Evolutionary conservation across 2,329 filamentous ascomycete genomes (phyloP).

Genomic region (Colletotrichum tamarilloi): DNA sequence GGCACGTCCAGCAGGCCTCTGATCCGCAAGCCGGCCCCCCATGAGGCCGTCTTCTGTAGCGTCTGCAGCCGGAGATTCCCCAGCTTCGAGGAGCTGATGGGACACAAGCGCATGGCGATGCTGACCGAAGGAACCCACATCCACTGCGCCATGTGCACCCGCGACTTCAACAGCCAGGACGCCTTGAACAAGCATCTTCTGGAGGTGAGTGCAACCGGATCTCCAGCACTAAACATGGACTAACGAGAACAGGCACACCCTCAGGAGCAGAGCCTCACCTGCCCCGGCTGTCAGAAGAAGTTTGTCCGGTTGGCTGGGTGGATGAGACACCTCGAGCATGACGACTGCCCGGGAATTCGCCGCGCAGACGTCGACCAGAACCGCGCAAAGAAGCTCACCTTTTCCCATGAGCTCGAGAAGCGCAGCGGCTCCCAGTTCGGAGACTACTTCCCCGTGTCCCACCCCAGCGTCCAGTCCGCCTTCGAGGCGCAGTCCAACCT

Average conservation of each 20-base stretch:
- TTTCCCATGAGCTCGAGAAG: conserved; percentile 44
- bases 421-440: conserved; percentile 34
- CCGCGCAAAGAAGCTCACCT: conserved; percentile 51
- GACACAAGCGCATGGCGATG: conserved; percentile 44
- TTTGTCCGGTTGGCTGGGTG: conserved; percentile 52
- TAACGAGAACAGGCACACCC: conserved; percentile 49
- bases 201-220: conserved; percentile 25
- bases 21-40: conserved; percentile 4
- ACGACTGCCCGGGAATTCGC: conserved; percentile 51
- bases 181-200: conserved; percentile 47
- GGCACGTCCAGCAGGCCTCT: neutral
- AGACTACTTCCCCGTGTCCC: conserved; percentile 34
- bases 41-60: conserved; percentile 7
- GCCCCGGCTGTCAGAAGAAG: conserved; percentile 56
- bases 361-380: conserved; percentile 44
- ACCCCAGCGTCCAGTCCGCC: conserved; percentile 22
- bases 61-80: conserved; percentile 1
- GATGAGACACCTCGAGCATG: conserved; percentile 58
- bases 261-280: conserved; percentile 53
- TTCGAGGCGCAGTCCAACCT: neutral
- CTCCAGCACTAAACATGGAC: neutral
- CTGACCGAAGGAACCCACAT: conserved; percentile 45
- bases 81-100: conserved; percentile 10
- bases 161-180: conserved; percentile 49
- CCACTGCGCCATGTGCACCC: conserved; percentile 51